Evolutionary conservation across 257 asterid species (phyloP).

Genomic region (Striga asiatica): DNA sequence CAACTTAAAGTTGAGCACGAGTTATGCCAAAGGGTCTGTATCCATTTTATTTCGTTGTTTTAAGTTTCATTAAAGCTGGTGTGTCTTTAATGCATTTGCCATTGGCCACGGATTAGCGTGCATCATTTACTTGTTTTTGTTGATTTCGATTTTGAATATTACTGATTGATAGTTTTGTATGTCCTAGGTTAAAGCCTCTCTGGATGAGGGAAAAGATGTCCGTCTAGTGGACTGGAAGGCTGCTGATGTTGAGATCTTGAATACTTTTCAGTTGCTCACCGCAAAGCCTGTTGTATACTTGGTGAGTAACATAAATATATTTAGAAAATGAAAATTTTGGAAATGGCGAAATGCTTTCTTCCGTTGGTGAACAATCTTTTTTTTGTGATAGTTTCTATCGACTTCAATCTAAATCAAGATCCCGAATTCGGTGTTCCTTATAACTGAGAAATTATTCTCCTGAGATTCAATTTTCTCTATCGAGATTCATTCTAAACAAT

Average conservation of each 20-base stretch:
- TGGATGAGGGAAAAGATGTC: conserved; percentile 75
- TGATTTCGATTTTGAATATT: not conserved
- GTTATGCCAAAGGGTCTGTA: conserved; percentile 61
- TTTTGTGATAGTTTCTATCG: not conserved
- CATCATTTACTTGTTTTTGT: conserved; percentile 3
- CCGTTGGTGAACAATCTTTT: not conserved
- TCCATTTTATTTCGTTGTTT: conserved; percentile 1
- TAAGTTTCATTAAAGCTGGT: not conserved
- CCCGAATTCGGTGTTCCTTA: no score
- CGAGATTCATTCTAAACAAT: no score
- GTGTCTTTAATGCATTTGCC: not conserved
- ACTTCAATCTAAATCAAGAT: not conserved
- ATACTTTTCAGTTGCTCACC: conserved; percentile 90
- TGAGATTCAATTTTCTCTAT: no score
- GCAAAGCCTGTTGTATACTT: conserved; percentile 96
- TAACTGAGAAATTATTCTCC: no score
- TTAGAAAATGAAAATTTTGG: not conserved
- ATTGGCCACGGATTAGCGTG: not conserved
- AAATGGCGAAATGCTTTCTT: not conserved
- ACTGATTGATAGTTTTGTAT: conserved; percentile 18
- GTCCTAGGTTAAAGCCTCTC: conserved; percentile 51
- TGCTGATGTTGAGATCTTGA: conserved; percentile 85
- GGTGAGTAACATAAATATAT: conserved; percentile 37
- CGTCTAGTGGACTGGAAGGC: conserved; percentile 96
- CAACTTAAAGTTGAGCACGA: conserved; percentile 90